Conservation (phyloP, 352 stramenopile genomes). For the Globisporangium irregulare region DNA sequence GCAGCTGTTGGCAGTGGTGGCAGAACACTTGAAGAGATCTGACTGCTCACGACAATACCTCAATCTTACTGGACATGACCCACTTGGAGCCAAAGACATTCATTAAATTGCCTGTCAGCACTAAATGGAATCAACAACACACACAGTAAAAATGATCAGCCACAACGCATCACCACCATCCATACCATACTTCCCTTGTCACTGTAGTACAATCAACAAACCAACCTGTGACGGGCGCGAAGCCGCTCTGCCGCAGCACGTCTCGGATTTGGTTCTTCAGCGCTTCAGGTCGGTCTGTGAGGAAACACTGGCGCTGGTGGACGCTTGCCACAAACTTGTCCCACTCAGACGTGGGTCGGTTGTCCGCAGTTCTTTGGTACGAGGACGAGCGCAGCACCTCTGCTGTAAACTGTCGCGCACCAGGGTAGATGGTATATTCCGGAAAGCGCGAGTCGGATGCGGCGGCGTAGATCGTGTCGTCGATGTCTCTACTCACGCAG, state of each 20-base stretch:
- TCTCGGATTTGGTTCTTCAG: conserved; percentile 7
- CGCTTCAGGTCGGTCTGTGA: conserved; percentile 1
- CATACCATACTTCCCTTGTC: background rate
- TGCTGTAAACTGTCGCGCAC: conserved; percentile 13
- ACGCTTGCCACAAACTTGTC: conserved; percentile 1
- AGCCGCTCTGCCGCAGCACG: conserved; percentile 5
- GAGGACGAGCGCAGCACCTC: conserved; percentile 11
- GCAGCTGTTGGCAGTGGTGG: background rate
- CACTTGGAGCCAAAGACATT: conserved; percentile 18
- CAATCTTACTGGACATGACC: conserved; percentile 12
- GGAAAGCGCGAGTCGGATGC: conserved; percentile 16
- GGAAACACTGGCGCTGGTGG: conserved; percentile 9
- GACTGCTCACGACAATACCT: background rate
- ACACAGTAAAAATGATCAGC: background rate
- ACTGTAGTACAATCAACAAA: background rate
- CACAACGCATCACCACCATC: background rate
- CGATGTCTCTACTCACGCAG: conserved; percentile 7
- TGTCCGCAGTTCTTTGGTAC: background rate
- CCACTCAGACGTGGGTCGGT: background rate
- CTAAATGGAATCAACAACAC: background rate
- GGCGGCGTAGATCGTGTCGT: conserved; percentile 19
- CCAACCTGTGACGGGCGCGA: conserved; percentile 15
- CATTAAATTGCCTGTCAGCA: conserved; percentile 16
- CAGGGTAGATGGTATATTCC: conserved; percentile 21
- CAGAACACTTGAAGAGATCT: background rate